A percentile compares a stretch with the other conserved stretches of the same genome.
phyloP scores from a whole-genome alignment of 1,139 yeast genomes.

The Yamadazyma aaseri region DNA sequence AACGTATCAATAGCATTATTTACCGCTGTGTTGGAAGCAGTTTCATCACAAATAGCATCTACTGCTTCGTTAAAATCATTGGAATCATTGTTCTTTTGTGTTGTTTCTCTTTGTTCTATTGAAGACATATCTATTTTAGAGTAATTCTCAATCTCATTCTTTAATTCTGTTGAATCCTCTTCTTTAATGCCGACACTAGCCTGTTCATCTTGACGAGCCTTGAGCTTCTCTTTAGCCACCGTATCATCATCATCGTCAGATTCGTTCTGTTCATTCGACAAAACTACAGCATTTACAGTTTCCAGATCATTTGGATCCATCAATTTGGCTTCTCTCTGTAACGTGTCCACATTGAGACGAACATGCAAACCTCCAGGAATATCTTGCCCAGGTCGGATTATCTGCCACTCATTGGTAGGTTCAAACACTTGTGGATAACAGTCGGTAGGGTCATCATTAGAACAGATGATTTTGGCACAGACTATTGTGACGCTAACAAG shows the following conservation, averaged over 20 bases:
- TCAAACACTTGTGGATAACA: constrained; percentile 66
- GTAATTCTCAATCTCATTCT: no score
- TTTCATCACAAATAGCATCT: not conserved
- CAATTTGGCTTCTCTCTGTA: constrained; percentile 64
- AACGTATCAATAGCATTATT: constrained; percentile 42
- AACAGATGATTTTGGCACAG: constrained; percentile 39
- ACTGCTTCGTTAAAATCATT: not conserved
- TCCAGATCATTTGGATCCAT: constrained; percentile 27
- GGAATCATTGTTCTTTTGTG: not conserved
- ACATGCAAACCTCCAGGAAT: constrained; percentile 81
- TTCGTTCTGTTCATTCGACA: constrained; percentile 8
- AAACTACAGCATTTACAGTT: constrained; percentile 15
- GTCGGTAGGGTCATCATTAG: constrained; percentile 42
- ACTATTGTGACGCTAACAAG: no score
- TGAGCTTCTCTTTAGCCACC: constrained; percentile 12
- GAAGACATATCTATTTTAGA: not conserved
- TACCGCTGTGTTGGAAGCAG: not conserved
- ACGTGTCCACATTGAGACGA: constrained; percentile 66
- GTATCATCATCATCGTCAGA: constrained; percentile 3
- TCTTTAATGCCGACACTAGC: no score
- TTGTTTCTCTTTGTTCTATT: not conserved
- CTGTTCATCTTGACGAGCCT: constrained; percentile 9
- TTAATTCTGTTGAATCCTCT: not conserved
- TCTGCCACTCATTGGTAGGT: constrained; percentile 68
- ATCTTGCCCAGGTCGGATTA: constrained; percentile 62